A percentile compares a stretch with the other conserved stretches of the same genome.
Conservation (phyloP, 495 filamentous ascomycete species). For the Penicillium arizonense region DNA sequence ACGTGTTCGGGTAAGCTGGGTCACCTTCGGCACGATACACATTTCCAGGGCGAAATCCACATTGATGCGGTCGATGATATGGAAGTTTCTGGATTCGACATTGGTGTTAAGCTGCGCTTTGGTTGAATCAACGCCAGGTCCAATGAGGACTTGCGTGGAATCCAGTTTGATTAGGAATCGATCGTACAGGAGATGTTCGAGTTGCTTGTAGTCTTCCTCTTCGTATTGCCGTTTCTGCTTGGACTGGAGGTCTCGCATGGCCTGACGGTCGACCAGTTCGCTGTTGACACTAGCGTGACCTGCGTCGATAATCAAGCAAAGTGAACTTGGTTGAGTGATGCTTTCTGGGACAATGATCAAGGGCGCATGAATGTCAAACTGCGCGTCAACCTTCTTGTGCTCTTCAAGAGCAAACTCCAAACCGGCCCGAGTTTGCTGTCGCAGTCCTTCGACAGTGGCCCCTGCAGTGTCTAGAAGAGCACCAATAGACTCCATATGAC, state of each 20-base stretch:
- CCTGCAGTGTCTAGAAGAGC: conserved; percentile 93
- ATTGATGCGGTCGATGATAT: conserved; percentile 95
- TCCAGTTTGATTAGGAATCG: conserved; percentile 88
- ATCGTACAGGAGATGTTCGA: conserved; percentile 94
- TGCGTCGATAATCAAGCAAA: conserved; percentile 91
- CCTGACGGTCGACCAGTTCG: conserved; percentile 86
- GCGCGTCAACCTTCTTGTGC: conserved; percentile 96
- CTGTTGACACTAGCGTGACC: conserved; percentile 93
- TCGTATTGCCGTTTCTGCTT: conserved; percentile 88
- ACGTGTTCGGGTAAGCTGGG: conserved; percentile 87
- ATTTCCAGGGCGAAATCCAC: conserved; percentile 90
- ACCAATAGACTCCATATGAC: conserved; percentile 97
- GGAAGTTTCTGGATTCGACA: conserved; percentile 69
- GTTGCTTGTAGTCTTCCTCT: conserved; percentile 79
- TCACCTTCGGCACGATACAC: conserved; percentile 90
- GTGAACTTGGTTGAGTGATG: conserved; percentile 72
- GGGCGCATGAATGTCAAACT: conserved; percentile 92
- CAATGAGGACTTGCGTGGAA: conserved; percentile 92
- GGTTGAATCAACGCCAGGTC: conserved; percentile 88
- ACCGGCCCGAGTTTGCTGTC: conserved; percentile 92
- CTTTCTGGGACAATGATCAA: conserved; percentile 95
- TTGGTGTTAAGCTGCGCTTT: conserved; percentile 75
- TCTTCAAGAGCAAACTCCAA: conserved; percentile 95
- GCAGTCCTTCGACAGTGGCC: conserved; percentile 87
- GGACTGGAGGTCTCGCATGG: conserved; percentile 81